Base-by-base conservation (phyloP, 495 filamentous ascomycete species). In the Polyplosphaeria fusca region DNA sequence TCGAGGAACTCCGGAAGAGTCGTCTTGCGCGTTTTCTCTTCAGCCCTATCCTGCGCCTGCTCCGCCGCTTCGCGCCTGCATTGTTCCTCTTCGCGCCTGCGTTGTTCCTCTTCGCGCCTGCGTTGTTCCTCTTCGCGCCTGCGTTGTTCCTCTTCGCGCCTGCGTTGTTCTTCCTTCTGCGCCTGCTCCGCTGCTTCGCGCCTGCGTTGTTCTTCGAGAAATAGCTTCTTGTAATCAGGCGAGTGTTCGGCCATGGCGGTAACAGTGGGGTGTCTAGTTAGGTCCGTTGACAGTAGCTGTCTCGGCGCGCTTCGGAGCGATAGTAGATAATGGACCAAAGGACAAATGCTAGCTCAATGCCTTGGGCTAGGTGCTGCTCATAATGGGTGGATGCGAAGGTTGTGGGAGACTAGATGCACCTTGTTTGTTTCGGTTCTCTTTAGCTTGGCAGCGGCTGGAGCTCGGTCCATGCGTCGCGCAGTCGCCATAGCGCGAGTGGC, bases 1-100 rank as follows among this genome's bases (percentile, higher is more conserved):
- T 63, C 47, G 39, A 63, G 60, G 39, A 39, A 48, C 45, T 63
- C 60, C 1, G 32, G 54, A 22, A 63, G 55, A n/a, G 55, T 63
- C 16, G 54, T 63, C 25, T 59, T 59, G 38, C 55, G 60, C 11
- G 47, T 52, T 41, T 44, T 58, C 39, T 47, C 38, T 63, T 63
- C 58, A 23, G 53, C 47, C 27, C 22, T 37, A 23, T 42, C 39
- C 28, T 41, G 55, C 38, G 16, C 35, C n/a, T 49, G 38, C 26
- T 55, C 42, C 20, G 28, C 55, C 5, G 23, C 60, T 39, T 64
- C 60, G 12, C 53, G 56, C 22, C 32, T 50, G 26, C 27, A 16
- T 32, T 61, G 9, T 49, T 22, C 58, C 38, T 61, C 60, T 46
- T 64, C 57, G n/a, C 47, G 56, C 23, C 32, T 50, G 26, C 48